Base-by-base conservation (phyloP, 306 rosid genomes). In the Erythrophleum fordii region DNA sequence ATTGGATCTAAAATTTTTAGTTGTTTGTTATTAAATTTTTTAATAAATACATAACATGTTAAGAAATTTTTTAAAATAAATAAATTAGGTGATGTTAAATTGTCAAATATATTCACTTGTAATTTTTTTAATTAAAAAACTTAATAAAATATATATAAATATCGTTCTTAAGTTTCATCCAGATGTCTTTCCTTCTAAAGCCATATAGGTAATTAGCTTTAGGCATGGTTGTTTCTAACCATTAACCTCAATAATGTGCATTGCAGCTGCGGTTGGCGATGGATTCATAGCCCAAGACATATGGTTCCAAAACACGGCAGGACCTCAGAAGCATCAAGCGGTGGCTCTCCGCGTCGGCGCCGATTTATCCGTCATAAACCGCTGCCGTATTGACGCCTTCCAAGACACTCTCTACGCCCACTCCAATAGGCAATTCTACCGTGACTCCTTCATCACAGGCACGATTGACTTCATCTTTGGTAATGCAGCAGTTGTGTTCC, bases 281-380 rank as follows among this genome's bases (percentile, higher is more conserved):
- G 92, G 94, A 44, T 90, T 88, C 71, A 86, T 90, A 18, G 94
- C 89, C 26, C 92, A 88, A 78, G 94, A 90, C 61, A 78, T 90
- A 1, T 26, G 92, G 82, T 75, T 90, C 78, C 81, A 73, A 45
- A 90, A 90, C 91, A 88, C 90, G 10, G 94, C 94, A 3, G 93
- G 91, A 7, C 86, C 94, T 14, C 12, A 22, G 44, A 88, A 90
- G 86, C 89, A 88, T 75, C 94, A 88, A 64, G 92, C 90, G 0
- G 89, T 90, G 56, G 94, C 94, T 0, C 92, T 90, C 4, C 89
- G 92, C 0, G 90, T 88, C n/a, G 86, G 89, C 35, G 92, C 90
- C 1, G 92, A 90, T 2, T 86, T 51, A 31, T 83, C 90, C 0
- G 89, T 90, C 62, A 88, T 90, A 45, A 90, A 90, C 80, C 86